Evolutionary conservation across 1,284 basidiomycete species (phyloP).

Genomic region (Cystobasidium sp.): DNA sequence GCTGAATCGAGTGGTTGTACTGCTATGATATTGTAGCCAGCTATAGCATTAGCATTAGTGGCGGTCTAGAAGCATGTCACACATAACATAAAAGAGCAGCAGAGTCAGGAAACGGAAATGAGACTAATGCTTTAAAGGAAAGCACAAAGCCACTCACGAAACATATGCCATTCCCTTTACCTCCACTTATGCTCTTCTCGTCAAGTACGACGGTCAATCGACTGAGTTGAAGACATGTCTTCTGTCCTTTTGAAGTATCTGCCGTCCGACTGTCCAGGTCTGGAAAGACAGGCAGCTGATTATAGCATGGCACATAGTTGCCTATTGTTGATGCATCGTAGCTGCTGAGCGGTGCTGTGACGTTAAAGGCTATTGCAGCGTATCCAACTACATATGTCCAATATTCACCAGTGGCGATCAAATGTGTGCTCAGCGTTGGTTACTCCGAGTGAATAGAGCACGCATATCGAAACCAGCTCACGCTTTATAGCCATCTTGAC

Average conservation of each 20-base stretch:
- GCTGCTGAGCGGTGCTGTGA: constrained; percentile 27
- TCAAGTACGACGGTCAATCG: constrained; percentile 55
- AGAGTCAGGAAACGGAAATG: neutral
- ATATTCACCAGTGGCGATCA: neutral
- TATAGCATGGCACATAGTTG: constrained; percentile 33
- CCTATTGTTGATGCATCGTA: constrained; percentile 24
- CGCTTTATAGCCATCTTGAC: constrained; percentile 44
- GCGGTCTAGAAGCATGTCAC: constrained; percentile 39
- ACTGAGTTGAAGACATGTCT: constrained; percentile 51
- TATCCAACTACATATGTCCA: constrained; percentile 39
- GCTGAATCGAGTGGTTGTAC: constrained; percentile 43
- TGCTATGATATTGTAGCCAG: constrained; percentile 41
- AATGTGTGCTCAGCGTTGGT: constrained; percentile 5
- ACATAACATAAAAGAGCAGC: too few species aligned
- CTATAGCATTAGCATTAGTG: constrained; percentile 39
- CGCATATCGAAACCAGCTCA: neutral
- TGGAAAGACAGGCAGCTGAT: constrained; percentile 44
- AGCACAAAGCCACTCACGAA: constrained; percentile 36
- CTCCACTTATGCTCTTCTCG: constrained; percentile 50
- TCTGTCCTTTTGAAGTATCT: constrained; percentile 17
- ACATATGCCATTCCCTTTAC: constrained; percentile 40
- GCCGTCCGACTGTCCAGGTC: constrained; percentile 39
- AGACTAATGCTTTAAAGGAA: too few species aligned
- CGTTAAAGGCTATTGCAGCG: constrained; percentile 43
- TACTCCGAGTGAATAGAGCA: neutral